Evolutionary conservation across 768 basidiomycete species (phyloP), one percentile per base, ranked within the genome.

Genomic region (Neoboletus subvelutipes): DNA sequence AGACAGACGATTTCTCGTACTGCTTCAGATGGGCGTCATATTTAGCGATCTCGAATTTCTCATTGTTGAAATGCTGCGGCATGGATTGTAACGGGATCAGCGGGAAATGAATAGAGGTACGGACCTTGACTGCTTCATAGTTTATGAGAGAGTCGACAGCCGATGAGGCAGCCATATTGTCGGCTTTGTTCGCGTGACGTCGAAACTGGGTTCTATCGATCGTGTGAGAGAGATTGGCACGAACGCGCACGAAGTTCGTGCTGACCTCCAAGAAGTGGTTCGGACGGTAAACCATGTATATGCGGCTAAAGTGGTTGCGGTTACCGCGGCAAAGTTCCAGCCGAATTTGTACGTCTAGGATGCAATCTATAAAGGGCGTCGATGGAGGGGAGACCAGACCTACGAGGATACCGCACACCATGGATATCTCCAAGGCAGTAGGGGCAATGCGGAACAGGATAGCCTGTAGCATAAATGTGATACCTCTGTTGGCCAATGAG

Each of bases 201-300:
- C 97, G 88, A 77, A 98, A 98, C 50, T 84, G 85, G 1, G 94
- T 98, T 57, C 95, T 96, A 63, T 2, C 34, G 24, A 37, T 20
- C 50, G 31, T 33, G 48, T 51, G 39, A 52, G 52, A 34, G 24
- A 37, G 22, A 28, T 2, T 6, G 6, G 12, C 3, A 26, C 49
- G 18, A 34, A 28, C 41, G 20, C 6, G 15, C 11, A 29, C 24
- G 3, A 31, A 6, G 1, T 43, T 13, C 2, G 48, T 68, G 39
- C 76, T 64, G 50, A 94, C 94, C 95, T 80, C 97, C 97, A 98
- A 1, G 94, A 86, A 1, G 97, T 99, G 1, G 97, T 98, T 47
- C 86, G 83, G 34, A 99, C 86, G 1, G 97, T 99, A 69, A 96
- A 99, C 94, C 94, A 98, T 0, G 94, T 91, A 69, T 99, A 99